These are phyloP conservation scores for Stipa capillata DNA, from an alignment of 176 grass and related monocot species.

Conservation along the genomic window DNA sequence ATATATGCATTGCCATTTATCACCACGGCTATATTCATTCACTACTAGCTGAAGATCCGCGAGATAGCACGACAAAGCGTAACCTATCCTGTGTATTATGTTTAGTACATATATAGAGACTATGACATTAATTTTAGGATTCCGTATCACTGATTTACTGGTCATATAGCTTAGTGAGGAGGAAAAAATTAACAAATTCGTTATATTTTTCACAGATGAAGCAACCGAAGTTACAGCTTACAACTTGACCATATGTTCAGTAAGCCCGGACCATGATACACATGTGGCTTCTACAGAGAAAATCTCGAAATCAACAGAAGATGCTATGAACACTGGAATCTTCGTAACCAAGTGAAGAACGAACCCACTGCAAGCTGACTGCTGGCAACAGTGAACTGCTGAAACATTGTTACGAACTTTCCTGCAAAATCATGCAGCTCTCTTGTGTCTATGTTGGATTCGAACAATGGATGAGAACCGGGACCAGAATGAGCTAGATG, in stretches of 20 bases:
- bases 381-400: not conserved
- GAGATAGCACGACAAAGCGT: too few species aligned
- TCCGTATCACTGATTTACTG: too few species aligned
- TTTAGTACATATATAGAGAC: too few species aligned
- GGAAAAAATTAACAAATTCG: too few species aligned
- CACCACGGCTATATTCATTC: too few species aligned
- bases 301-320: not conserved
- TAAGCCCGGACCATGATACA: not conserved
- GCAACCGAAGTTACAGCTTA: not conserved
- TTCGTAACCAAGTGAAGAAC: not conserved
- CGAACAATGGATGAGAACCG: not conserved
- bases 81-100: too few species aligned
- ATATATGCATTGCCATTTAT: too few species aligned
- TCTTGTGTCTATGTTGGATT: not conserved
- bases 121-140: too few species aligned
- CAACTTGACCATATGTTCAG: not conserved
- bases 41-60: too few species aligned
- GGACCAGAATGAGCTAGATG: constrained; percentile 22
- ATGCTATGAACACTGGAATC: too few species aligned
- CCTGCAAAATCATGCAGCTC: not conserved
- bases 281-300: not conserved
- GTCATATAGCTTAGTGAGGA: too few species aligned
- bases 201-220: not conserved
- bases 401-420: not conserved
- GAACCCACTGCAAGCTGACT: not conserved